Percentiles rank a stretch among this genome's conserved stretches.
Evolutionary conservation across 345 rosid species (phyloP).

Genomic region (Alliaria petiolata): DNA sequence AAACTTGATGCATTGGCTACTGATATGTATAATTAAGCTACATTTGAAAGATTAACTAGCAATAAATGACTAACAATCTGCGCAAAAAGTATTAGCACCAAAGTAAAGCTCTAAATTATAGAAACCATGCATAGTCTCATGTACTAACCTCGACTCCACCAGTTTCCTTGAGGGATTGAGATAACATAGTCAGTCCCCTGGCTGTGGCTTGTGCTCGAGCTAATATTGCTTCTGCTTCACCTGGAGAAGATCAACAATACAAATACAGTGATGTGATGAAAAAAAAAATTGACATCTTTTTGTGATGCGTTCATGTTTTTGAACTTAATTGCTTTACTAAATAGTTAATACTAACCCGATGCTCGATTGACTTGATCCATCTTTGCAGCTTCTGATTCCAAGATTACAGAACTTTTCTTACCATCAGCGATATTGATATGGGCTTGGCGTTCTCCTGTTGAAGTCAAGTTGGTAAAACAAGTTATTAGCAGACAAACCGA

Average conservation of each 20-base stretch:
- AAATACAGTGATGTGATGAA: no score
- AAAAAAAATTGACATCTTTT: no score
- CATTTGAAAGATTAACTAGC: background rate
- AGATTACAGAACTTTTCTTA: constrained; percentile 60
- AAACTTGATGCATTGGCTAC: background rate
- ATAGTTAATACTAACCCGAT: constrained; percentile 35
- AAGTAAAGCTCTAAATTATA: background rate
- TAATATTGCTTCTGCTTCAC: constrained; percentile 91
- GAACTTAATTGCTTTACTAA: background rate
- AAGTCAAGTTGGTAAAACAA: background rate
- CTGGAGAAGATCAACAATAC: constrained; percentile 38
- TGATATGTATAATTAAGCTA: background rate
- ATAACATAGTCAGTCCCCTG: constrained; percentile 61
- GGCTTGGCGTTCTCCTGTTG: constrained; percentile 38
- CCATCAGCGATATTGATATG: constrained; percentile 85
- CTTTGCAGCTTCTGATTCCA: constrained; percentile 68
- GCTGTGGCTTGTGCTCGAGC: constrained; percentile 88
- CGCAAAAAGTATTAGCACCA: background rate
- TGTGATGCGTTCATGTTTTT: background rate
- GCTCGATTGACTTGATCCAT: constrained; percentile 73
- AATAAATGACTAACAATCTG: background rate
- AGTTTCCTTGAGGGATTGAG: constrained; percentile 60
- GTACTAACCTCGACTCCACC: constrained; percentile 82
- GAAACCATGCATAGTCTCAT: background rate
- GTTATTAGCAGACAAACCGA: constrained; percentile 2